Base-by-base conservation (phyloP, 106 monocot genomes). In the Apostasia ramifera region DNA sequence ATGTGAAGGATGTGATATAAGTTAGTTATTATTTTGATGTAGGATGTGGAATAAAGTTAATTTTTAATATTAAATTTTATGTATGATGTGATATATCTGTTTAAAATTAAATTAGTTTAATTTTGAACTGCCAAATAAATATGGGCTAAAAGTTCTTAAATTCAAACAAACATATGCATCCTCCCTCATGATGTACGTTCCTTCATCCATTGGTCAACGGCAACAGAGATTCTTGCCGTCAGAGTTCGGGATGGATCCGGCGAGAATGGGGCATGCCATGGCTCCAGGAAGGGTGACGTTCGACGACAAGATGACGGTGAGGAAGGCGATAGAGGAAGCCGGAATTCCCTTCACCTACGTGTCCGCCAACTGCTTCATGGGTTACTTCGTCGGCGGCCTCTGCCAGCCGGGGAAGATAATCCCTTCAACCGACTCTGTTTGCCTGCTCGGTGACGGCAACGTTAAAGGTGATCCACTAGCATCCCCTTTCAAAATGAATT, bases 221-320 rank as follows among this genome's bases (percentile, higher is more conserved):
- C 26, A 26, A 26, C 26, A 82, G 82, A 53, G 82, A 8, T 82
- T 82, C 58, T 15, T 82, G 55, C 82, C 82, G 1, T 82, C 82
- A 53, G 82, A 82, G 73, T 82, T 82, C 43, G 82, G 77, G 8
- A 77, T 60, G 2, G 82, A 82, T 60, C 77, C 82, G 13, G 59
- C 73, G 53, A 73, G 77, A 59, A 77, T 82, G 82, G 59, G 0
- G 0, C 49, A 73, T 55, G 82, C 82, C 6, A 47, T 70, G 13
- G 63, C 62, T 40, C 77, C 82, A 0, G 77, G 77, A 4, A 77
- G 60, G 56, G 77, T 74, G 52, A 4, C 58, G 4, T 82, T 82
- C 52, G 77, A 73, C 8, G 77, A 82, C 47, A 82, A 82, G 66
- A 82, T 82, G 82, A 15, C 15, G 1, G 73, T 82, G 63, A 82